Evolutionary conservation across 1,284 basidiomycete species (phyloP).

Genomic region (Cryptococcus amylolentus): DNA sequence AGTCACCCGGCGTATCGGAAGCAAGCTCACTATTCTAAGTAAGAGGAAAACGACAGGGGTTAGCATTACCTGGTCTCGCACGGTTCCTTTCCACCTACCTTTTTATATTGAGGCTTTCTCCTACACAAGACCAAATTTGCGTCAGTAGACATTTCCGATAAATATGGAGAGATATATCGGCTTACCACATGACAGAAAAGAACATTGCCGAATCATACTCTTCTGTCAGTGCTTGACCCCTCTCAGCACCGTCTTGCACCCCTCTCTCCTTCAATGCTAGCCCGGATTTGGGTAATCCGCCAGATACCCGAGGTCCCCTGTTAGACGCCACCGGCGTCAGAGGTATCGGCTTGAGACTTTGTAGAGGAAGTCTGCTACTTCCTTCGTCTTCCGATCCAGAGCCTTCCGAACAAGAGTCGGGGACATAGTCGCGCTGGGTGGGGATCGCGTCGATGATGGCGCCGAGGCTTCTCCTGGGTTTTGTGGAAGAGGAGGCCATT

Average conservation of each 20-base stretch:
- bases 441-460: constrained; percentile 20
- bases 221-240: constrained; percentile 14
- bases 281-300: too few species aligned
- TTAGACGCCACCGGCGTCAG: constrained; percentile 5
- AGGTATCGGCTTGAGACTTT: constrained; percentile 9
- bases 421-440: constrained; percentile 19
- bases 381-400: constrained; percentile 12
- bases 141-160: background rate
- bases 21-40: background rate
- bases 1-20: too few species aligned
- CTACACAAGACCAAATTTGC: constrained; percentile 23
- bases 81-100: constrained; percentile 22
- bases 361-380: background rate
- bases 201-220: constrained; percentile 18
- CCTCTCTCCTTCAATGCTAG: constrained; percentile 1
- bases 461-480: constrained; percentile 9
- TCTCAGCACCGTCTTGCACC: constrained; percentile 13
- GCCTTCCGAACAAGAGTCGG: constrained; percentile 27
- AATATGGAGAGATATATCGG: background rate
- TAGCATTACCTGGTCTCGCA: too few species aligned
- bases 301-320: background rate
- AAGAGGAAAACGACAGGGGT: too few species aligned
- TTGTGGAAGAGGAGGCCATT: constrained; percentile 4
- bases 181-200: constrained; percentile 48
- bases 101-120: constrained; percentile 49